These are phyloP conservation scores for Botrytis aclada DNA, from an alignment of 2,329 filamentous ascomycete genomes.

Conservation along the genomic window DNA sequence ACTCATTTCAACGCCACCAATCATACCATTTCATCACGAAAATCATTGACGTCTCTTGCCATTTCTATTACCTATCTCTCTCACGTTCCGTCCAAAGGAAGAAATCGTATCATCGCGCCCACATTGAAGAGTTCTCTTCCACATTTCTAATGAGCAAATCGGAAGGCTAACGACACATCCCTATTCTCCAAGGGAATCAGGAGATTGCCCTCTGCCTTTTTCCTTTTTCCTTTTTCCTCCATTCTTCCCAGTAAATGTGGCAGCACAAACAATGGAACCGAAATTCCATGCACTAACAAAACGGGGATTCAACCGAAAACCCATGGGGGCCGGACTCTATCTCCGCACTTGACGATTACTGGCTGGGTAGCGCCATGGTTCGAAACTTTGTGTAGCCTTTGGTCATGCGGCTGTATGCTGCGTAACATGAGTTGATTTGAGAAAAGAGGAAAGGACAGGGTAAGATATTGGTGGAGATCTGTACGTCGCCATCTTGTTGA, in stretches of 20 bases:
- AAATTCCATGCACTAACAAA: slow-evolving; percentile 3
- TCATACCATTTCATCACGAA: slow-evolving; percentile 10
- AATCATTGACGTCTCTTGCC: neutral
- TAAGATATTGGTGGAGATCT: slow-evolving; percentile 17
- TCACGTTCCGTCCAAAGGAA: neutral
- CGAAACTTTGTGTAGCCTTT: slow-evolving; percentile 10
- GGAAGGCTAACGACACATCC: neutral
- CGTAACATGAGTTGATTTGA: slow-evolving; percentile 4
- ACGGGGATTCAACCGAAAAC: slow-evolving; percentile 5
- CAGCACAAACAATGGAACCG: neutral
- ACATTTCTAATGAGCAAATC: neutral
- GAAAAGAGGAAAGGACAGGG: slow-evolving; percentile 6
- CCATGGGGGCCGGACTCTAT: slow-evolving; percentile 1
- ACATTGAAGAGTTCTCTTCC: neutral
- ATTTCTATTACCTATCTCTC: slow-evolving; percentile 7
- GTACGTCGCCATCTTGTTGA: slow-evolving; percentile 20
- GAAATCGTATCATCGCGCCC: neutral
- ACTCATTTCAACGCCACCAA: slow-evolving; percentile 5
- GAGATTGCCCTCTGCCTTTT: neutral
- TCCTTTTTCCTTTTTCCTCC: neutral
- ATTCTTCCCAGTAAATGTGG: neutral
- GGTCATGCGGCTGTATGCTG: slow-evolving; percentile 15
- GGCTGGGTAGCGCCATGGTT: neutral
- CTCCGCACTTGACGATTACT: slow-evolving; percentile 8
- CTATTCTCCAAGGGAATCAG: neutral